phyloP scores from a whole-genome alignment of 108 stramenopile species.

The Skeletonema menzelii region DNA sequence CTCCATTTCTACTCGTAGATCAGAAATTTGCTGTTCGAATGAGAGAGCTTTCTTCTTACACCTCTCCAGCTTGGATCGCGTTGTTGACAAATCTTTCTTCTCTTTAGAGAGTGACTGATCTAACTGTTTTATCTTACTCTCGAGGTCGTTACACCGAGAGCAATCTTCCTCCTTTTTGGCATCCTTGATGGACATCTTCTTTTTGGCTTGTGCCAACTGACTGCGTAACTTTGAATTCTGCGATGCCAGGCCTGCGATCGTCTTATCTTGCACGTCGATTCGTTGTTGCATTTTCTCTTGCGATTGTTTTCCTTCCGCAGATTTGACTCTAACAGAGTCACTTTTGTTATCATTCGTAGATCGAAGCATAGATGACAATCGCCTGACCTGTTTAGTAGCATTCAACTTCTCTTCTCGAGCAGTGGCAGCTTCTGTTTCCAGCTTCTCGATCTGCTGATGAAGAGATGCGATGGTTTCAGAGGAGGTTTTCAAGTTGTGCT shows the following conservation, averaged over 20 bases:
- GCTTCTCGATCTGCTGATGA: slow-evolving; percentile 19
- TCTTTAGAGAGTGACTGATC: neutral
- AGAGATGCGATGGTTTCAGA: slow-evolving; percentile 6
- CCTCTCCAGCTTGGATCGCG: neutral
- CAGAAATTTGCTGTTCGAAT: neutral
- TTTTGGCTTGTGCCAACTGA: slow-evolving; percentile 18
- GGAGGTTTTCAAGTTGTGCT: slow-evolving; percentile 12
- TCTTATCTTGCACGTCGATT: slow-evolving; percentile 33
- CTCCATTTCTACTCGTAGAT: neutral
- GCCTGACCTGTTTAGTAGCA: slow-evolving; percentile 15
- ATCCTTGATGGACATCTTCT: neutral
- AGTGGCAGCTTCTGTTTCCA: slow-evolving; percentile 12
- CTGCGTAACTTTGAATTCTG: slow-evolving; percentile 32
- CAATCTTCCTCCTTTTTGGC: slow-evolving; percentile 1
- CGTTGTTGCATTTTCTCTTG: slow-evolving; percentile 23
- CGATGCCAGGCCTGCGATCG: slow-evolving; percentile 29
- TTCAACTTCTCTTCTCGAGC: slow-evolving; percentile 28
- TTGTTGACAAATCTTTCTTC: neutral
- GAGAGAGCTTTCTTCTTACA: neutral
- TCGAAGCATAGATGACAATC: slow-evolving; percentile 7
- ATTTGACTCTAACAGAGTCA: neutral
- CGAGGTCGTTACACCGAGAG: neutral
- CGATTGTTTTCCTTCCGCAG: neutral
- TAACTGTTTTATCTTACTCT: neutral
- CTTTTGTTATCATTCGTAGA: slow-evolving; percentile 10